These are phyloP conservation scores for Penicillium sp. DNA, from an alignment of 2,329 filamentous ascomycete genomes.

Conservation along the genomic window DNA sequence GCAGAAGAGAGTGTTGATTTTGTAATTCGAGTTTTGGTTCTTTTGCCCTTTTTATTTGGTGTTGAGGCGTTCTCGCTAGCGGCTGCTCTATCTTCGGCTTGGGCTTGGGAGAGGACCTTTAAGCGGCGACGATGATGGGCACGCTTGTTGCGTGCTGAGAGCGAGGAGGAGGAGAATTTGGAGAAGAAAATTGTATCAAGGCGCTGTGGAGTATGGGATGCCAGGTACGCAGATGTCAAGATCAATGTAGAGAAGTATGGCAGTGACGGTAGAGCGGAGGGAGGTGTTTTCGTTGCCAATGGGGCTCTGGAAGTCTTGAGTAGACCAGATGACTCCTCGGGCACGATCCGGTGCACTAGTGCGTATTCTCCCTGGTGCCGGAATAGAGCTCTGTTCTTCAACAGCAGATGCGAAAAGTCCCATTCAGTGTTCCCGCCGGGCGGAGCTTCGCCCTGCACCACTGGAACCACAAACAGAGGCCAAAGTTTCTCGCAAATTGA, in stretches of 20 bases:
- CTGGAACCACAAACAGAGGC: slow-evolving; percentile 77
- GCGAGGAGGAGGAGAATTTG: slow-evolving; percentile 46
- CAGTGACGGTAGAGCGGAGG: slow-evolving; percentile 37
- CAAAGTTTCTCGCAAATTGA: slow-evolving; percentile 73
- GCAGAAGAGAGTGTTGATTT: slow-evolving; percentile 42
- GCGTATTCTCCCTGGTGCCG: slow-evolving; percentile 46
- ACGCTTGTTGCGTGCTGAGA: slow-evolving; percentile 45
- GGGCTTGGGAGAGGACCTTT: slow-evolving; percentile 41
- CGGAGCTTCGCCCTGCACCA: slow-evolving; percentile 63
- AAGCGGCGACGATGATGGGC: slow-evolving; percentile 43
- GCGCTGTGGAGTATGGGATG: slow-evolving; percentile 47
- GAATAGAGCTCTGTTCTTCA: slow-evolving; percentile 47
- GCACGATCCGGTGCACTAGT: slow-evolving; percentile 42
- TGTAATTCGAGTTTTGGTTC: slow-evolving; percentile 40
- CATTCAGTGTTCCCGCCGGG: slow-evolving; percentile 54
- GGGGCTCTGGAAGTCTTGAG: slow-evolving; percentile 17
- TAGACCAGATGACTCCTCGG: slow-evolving; percentile 25
- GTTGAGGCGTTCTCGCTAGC: slow-evolving; percentile 28
- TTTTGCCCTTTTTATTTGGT: slow-evolving; percentile 35
- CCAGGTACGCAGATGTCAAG: slow-evolving; percentile 48
- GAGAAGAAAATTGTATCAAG: slow-evolving; percentile 52
- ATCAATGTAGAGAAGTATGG: slow-evolving; percentile 49
- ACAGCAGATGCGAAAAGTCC: slow-evolving; percentile 81
- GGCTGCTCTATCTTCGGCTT: slow-evolving; percentile 34
- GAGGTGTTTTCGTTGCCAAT: slow-evolving; percentile 22